Evolutionary conservation across 179 eudicot species (phyloP), one percentile per base, ranked within the genome.

Genomic region (Silene vulgaris): DNA sequence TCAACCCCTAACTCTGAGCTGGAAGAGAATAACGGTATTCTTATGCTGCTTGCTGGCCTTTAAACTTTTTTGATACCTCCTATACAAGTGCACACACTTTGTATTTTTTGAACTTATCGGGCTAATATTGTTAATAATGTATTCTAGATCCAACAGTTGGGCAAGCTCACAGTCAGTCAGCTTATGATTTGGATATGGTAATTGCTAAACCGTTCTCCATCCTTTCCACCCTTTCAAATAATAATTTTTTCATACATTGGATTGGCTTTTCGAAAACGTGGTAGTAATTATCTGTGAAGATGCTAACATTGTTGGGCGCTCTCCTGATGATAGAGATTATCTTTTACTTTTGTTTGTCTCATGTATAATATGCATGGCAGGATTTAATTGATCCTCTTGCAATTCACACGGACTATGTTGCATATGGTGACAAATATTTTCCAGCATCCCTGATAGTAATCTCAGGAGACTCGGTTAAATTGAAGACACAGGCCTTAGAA

Each of bases 371-470:
- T 75, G 62, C 77, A 66, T 87, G 73, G 80, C 92, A 91, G 98
- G 91, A 65, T 32, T 76, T 82, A 29, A 76, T 64, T 54, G 75
- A 75, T 72, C 30, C 54, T 32, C 68, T 64, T 48, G 78, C 85
- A 71, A 77, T 91, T 81, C 73, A 54, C 62, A 86, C 93, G 3
- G 98, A 93, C 77, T 90, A 85, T 85, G 71, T 90, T 80, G 52
- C 65, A 16, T 89, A 83, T 37, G 66, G 80, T 29, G 85, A 82
- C 68, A 71, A 82, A 72, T 81, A 86, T 75, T 87, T 73, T 79
- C 83, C 91, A 71, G 82, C 84, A 72, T 81, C 87, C 69, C 62
- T 73, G 71, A 70, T 93, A 76, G 79, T 73, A 71, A 85, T 93
- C 76, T 84, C 91, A 43, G 71, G 77, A 60, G 75, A 65, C 69